Evolutionary conservation across 2,329 filamentous ascomycete genomes (phyloP).

Genomic region (Alternaria longipes): DNA sequence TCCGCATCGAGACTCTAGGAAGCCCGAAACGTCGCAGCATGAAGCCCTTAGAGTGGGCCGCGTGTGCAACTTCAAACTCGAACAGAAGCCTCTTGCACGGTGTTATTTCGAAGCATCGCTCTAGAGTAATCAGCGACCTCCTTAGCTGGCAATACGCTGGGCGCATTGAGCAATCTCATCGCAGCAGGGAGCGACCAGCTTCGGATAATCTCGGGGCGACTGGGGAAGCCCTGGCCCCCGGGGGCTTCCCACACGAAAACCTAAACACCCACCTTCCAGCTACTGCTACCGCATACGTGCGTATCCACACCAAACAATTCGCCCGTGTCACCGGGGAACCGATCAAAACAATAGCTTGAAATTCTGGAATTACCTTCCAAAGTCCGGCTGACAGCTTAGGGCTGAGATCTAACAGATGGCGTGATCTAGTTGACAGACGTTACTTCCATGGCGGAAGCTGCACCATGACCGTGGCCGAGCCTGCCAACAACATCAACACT

Average conservation of each 20-base stretch:
- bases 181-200: background rate
- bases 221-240: background rate
- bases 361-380: background rate
- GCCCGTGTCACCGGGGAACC: background rate
- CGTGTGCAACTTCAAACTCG: slow-evolving; percentile 3
- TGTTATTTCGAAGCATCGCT: background rate
- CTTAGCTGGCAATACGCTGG: background rate
- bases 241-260: background rate
- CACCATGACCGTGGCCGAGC: slow-evolving; percentile 5
- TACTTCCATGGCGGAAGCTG: background rate
- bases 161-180: background rate
- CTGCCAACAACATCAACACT: background rate
- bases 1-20: slow-evolving; percentile 3
- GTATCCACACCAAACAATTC: background rate
- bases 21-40: slow-evolving; percentile 15
- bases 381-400: background rate
- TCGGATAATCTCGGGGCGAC: slow-evolving; percentile 11
- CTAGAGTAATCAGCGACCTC: background rate
- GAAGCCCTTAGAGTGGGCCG: background rate
- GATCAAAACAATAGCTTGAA: background rate
- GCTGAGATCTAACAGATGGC: background rate
- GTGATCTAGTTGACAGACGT: slow-evolving; percentile 2
- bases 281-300: background rate
- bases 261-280: background rate
- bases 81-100: background rate